Base-by-base conservation (phyloP, 768 basidiomycete genomes). In the Clitopilus passeckerianus region DNA sequence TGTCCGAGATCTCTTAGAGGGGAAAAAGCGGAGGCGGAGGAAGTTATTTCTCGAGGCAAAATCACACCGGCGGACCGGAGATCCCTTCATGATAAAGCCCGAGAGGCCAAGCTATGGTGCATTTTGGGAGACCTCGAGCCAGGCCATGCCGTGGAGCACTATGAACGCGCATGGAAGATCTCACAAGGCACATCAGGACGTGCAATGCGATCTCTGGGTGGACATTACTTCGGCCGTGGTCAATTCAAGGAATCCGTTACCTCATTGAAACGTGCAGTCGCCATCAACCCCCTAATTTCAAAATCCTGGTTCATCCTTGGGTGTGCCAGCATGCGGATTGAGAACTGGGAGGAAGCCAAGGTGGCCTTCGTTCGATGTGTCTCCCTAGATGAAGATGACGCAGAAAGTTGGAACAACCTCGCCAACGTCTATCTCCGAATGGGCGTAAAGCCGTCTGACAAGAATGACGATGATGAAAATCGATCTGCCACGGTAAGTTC, bases 251-350 rank as follows among this genome's bases (percentile, higher is more conserved):
- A 85, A 59, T 86, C 93, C 1, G 81, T 89, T 22, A 67, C 69
- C 10, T 92, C 85, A 68, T 75, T 98, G 57, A 79, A 83, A 60
- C 80, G 77, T 41, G 94, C 95, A 1, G 87, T 95, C 0, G 79
- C 77, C 30, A 98, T 99, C 66, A 95, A 98, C 67, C 96, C 97
- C 3, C 76, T 98, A 53, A 78, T 89, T 58, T 77, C 83, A n/a
- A 84, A 92, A 6, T 87, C 92, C 20, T 98, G 97, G 97, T 99
- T 98, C 74, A 84, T 95, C 35, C 83, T 99, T n/a, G 97, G 97
- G 0, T 98, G 96, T 64, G 87, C 94, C 3, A 87, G 80, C 62
- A 85, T 95, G 71, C 81, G 90, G n/a, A 66, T 77, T 60, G 92
- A 97, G 73, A 75, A 86, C 54, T 98, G 95, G 95, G 81, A 80